Conservation (phyloP, 192 early-diverging fungal species). For the Coemansia sp. region DNA sequence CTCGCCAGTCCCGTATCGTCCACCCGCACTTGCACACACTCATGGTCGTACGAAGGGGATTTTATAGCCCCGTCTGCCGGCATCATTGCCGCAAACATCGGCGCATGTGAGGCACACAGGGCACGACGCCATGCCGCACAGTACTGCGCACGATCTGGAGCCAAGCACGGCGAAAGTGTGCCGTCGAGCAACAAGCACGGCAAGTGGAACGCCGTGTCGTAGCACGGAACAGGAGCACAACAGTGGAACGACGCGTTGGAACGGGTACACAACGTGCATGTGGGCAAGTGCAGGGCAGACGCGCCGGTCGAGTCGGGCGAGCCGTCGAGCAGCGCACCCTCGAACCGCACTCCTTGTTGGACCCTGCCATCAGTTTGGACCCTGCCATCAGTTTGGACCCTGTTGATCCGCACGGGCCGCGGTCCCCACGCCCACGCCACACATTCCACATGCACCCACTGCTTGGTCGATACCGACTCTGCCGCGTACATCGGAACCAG, state of each 20-base stretch:
- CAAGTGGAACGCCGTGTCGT: conserved; percentile 40
- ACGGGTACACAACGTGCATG: conserved; percentile 33
- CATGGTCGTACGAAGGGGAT: conserved; percentile 9
- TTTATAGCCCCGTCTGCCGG: conserved; percentile 24
- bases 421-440: conserved; percentile 55
- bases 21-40: conserved; percentile 17
- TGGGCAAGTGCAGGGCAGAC: neutral
- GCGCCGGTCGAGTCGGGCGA: neutral
- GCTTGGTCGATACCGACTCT: neutral
- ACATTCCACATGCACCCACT: conserved; percentile 51
- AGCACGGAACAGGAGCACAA: conserved; percentile 45
- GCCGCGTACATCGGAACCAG: conserved; percentile 22
- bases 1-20: neutral
- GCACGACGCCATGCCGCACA: conserved; percentile 45
- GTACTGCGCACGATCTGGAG: conserved; percentile 21
- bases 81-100: conserved; percentile 43
- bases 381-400: too few species aligned
- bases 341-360: conserved; percentile 24
- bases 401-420: conserved; percentile 12
- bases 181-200: conserved; percentile 41
- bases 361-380: neutral
- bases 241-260: conserved; percentile 43
- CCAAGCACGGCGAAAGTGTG: conserved; percentile 8
- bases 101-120: conserved; percentile 34
- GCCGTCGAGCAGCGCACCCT: conserved; percentile 21